Evolutionary conservation across 2,329 filamentous ascomycete genomes (phyloP), one percentile per base, ranked within the genome.

Genomic region (Gaeumannomyces tritici): DNA sequence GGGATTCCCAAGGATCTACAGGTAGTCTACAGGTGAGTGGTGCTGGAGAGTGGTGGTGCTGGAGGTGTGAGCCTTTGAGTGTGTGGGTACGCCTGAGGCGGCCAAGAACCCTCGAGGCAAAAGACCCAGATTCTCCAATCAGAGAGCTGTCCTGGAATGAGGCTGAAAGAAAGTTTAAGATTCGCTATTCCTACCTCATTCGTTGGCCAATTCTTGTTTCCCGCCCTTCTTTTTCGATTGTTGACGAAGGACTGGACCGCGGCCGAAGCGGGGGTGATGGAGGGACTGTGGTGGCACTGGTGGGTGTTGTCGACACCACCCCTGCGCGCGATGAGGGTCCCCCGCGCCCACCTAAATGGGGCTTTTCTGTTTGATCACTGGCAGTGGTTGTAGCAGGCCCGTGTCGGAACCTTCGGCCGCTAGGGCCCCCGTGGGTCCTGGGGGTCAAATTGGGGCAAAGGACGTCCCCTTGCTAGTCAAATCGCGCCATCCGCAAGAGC

Each of bases 351-450:
- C 42, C 42, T 18, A 51, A 21, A 51, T 51, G 42, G 42, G 42
- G 42, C 42, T 24, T 51, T n/a, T 51, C 42, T 18, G 57, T 58
- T 58, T 58, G 57, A 58, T 58, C 57, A 35, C 29, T 58, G 57
- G 27, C 12, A 13, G 57, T 35, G 24, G 57, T 4, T 31, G 57
- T 35, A 21, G 57, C 57, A 58, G 28, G 28, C 57, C 29, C 21
- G 29, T 58, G 28, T 58, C 57, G 57, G 57, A 58, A 58, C 15
- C 57, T n/a, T 35, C 57, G 57, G 29, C 29, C 57, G 57, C 29
- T 18, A 28, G 28, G 21, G n/a, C 29, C 11, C n/a, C 24, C 11
- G 13, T 24, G 35, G 35, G 15, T 12, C 35, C 31, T 31, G 26
- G 54, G n/a, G 13, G 26, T 18, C 55, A 18, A 56, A 56, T 27